These are phyloP conservation scores for Paxillus ammoniavirescens DNA, from an alignment of 768 basidiomycete genomes.

Conservation along the genomic window DNA sequence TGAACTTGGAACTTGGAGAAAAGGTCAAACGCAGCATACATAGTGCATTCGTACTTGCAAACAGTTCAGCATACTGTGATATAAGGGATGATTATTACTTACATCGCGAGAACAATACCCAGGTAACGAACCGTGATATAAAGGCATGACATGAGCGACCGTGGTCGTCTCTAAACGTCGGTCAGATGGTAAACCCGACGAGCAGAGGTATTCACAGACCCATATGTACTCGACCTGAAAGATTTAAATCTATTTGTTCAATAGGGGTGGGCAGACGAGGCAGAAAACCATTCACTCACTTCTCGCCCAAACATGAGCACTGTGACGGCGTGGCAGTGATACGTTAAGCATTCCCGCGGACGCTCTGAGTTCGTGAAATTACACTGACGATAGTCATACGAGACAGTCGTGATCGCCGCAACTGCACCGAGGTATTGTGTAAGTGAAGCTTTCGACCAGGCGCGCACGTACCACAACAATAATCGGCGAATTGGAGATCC, in stretches of 20 bases:
- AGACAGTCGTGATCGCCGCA: constrained; percentile 1
- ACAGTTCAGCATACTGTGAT: neutral
- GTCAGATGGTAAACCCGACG: neutral
- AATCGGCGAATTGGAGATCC: neutral
- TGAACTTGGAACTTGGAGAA: neutral
- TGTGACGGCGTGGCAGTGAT: neutral
- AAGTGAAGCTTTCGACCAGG: neutral
- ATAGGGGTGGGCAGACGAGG: neutral
- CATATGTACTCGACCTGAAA: constrained; percentile 4
- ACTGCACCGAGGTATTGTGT: neutral
- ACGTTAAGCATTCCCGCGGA: neutral
- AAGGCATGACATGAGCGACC: constrained; percentile 7
- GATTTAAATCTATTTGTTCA: neutral
- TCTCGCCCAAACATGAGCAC: constrained; percentile 4
- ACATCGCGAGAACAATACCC: constrained; percentile 7
- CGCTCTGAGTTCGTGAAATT: neutral
- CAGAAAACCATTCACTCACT: neutral
- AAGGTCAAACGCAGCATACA: neutral
- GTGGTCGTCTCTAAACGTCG: constrained; percentile 1
- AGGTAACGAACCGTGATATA: constrained; percentile 8
- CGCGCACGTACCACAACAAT: neutral
- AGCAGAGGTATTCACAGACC: neutral
- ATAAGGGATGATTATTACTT: neutral
- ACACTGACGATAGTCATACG: constrained; percentile 8
- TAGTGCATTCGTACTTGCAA: neutral